Conservation (phyloP, 2,329 filamentous ascomycete genomes). For the Hypoxylon sp. region DNA sequence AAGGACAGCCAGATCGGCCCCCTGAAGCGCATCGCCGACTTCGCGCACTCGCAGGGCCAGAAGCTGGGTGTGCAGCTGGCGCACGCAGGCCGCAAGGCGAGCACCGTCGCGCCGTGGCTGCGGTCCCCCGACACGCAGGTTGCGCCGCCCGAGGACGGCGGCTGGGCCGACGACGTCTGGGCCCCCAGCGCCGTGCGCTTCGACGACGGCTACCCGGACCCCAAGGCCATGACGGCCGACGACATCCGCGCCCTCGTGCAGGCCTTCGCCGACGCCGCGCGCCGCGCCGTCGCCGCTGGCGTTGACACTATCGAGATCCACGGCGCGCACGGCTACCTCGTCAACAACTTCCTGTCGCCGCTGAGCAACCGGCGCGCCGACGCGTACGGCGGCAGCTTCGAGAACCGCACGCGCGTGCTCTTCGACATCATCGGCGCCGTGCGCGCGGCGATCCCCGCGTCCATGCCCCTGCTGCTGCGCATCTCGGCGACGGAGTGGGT, state of each 20-base stretch:
- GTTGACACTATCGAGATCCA: slow-evolving; percentile 58
- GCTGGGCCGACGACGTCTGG: slow-evolving; percentile 65
- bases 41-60: slow-evolving; percentile 79
- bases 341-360: slow-evolving; percentile 54
- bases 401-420: slow-evolving; percentile 70
- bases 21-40: slow-evolving; percentile 75
- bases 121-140: slow-evolving; percentile 59
- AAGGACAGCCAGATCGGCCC: slow-evolving; percentile 81
- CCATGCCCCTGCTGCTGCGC: slow-evolving; percentile 65
- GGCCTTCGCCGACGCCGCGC: slow-evolving; percentile 64
- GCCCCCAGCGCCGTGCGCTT: slow-evolving; percentile 64
- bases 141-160: slow-evolving; percentile 60
- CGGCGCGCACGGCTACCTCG: slow-evolving; percentile 58
- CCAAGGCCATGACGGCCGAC: slow-evolving; percentile 56
- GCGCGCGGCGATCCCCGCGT: slow-evolving; percentile 59
- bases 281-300: slow-evolving; percentile 64
- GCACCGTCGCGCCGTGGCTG: slow-evolving; percentile 71
- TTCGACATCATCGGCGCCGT: slow-evolving; percentile 61
- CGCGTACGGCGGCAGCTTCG: slow-evolving; percentile 69
- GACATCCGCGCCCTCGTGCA: slow-evolving; percentile 62
- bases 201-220: slow-evolving; percentile 64
- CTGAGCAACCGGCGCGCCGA: slow-evolving; percentile 55
- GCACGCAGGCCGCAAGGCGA: slow-evolving; percentile 79
- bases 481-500: slow-evolving; percentile 71
- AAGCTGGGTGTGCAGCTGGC: slow-evolving; percentile 81